Evolutionary conservation across 352 stramenopile species (phyloP).

Genomic region (Halophytophthora polymorphica): DNA sequence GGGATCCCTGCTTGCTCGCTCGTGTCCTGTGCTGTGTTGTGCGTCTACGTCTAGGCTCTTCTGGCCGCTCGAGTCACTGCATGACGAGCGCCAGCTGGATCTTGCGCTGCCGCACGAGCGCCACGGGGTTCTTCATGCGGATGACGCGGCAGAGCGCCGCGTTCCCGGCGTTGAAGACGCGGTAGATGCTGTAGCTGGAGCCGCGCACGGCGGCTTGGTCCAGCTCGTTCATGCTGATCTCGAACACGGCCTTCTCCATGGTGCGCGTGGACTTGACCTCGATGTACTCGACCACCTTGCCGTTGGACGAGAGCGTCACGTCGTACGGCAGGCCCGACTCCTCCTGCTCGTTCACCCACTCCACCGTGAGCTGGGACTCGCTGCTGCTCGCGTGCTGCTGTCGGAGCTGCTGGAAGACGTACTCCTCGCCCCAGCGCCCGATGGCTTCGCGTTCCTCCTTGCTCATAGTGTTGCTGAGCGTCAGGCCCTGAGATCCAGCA

Average conservation of each 20-base stretch:
- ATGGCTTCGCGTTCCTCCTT: slow-evolving; percentile 75
- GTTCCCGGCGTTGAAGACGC: slow-evolving; percentile 83
- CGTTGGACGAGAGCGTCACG: slow-evolving; percentile 48
- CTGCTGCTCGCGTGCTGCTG: slow-evolving; percentile 33
- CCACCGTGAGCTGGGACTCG: slow-evolving; percentile 40
- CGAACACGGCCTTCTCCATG: slow-evolving; percentile 85
- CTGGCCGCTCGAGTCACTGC: slow-evolving; percentile 33
- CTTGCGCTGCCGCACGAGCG: slow-evolving; percentile 78
- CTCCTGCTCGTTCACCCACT: slow-evolving; percentile 78
- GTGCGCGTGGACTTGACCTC: slow-evolving; percentile 86
- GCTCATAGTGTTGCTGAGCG: slow-evolving; percentile 55
- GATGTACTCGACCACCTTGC: slow-evolving; percentile 70
- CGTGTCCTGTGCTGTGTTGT: not conserved
- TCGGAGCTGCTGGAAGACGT: slow-evolving; percentile 73
- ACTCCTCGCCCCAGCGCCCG: slow-evolving; percentile 80
- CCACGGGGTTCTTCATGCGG: slow-evolving; percentile 81
- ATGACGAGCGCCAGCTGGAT: slow-evolving; percentile 79
- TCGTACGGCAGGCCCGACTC: slow-evolving; percentile 85
- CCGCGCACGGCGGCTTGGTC: slow-evolving; percentile 77
- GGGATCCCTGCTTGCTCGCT: no score
- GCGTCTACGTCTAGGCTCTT: slow-evolving; percentile 10
- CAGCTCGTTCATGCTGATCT: slow-evolving; percentile 89
- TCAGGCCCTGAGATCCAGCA: slow-evolving; percentile 13
- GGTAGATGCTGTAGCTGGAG: slow-evolving; percentile 81
- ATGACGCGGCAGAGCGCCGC: slow-evolving; percentile 67